Base-by-base conservation (phyloP, 176 grass and related monocot species). In the Aegilops tauschii region DNA sequence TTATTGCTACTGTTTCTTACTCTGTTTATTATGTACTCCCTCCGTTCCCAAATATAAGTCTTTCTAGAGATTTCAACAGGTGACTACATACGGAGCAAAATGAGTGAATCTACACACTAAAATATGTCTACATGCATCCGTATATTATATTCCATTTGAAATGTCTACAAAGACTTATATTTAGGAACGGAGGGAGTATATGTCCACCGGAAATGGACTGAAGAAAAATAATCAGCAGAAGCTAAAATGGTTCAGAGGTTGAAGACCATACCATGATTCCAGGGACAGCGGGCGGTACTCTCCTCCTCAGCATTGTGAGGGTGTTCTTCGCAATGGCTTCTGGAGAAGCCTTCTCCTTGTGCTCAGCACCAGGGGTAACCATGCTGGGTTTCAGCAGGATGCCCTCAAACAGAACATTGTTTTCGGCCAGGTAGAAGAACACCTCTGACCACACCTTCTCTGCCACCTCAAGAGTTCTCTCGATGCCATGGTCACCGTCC, bases 371-470 rank as follows among this genome's bases (percentile, higher is more conserved):
- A 77, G 97, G 97, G 9, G 97, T 98, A 29, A 98, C 92, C 97
- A 98, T 98, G 90, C 97, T 98, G 9, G 97, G 97, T 73, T 98
- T 98, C 91, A 98, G 82, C 35, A 98, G 88, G 84, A 95, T 94
- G 30, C 97, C 97, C 87, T 98, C 97, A 63, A 94, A 93, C 70
- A 98, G 65, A 63, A 98, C 93, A 10, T 96, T 96, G 80, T 98
- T 98, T 68, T 98, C 52, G 5, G 97, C 89, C 50, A 98, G 80
- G 87, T 98, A 98, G 79, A 92, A 98, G 83, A 98, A 98, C 3
- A 98, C 97, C 87, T 98, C 97, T 0, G 93, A 93, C 97, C 97
- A 98, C 52, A 98, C 97, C 70, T 91, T 98, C 88, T 98, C 90
- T 72, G 97, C 97, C 21, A 98, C 97, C 73, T 94, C 94, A 52